These are phyloP conservation scores for Talaromyces proteolyticus DNA, from an alignment of 495 filamentous ascomycete species.

Conservation along the genomic window DNA sequence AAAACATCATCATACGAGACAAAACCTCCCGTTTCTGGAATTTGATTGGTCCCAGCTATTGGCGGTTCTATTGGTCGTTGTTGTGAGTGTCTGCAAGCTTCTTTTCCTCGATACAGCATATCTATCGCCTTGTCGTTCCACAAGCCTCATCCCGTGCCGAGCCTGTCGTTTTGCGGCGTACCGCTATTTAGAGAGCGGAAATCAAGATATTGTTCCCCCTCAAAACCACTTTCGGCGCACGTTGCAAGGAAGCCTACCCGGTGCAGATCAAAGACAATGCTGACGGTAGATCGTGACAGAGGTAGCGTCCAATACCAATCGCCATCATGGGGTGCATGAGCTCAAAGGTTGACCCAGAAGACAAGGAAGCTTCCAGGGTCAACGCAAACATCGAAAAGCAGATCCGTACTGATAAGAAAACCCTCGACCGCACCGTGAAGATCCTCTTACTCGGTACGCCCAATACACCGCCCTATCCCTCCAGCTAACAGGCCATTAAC, in stretches of 20 bases:
- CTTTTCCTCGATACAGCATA: no score
- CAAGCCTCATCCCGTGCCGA: no score
- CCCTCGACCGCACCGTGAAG: conserved; percentile 73
- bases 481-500: no score
- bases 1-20: no score
- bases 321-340: conserved; percentile 34
- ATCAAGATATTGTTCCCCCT: no score
- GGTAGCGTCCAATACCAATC: neutral
- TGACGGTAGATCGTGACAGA: neutral
- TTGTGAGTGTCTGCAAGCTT: no score
- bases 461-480: neutral
- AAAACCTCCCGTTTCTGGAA: no score
- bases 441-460: conserved; percentile 71
- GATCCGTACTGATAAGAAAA: conserved; percentile 78
- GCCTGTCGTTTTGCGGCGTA: no score
- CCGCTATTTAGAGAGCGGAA: no score
- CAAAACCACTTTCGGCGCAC: neutral
- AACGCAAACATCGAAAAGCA: conserved; percentile 66
- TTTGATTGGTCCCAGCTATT: no score
- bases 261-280: neutral
- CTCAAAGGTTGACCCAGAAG: conserved; percentile 31
- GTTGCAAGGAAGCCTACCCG: neutral
- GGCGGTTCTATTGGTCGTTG: no score
- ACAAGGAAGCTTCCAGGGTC: conserved; percentile 34
- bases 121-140: no score